A percentile compares a stretch with the other conserved stretches of the same genome.
Evolutionary conservation across 2,329 filamentous ascomycete genomes (phyloP).

Genomic region (Daldinia sp.): DNA sequence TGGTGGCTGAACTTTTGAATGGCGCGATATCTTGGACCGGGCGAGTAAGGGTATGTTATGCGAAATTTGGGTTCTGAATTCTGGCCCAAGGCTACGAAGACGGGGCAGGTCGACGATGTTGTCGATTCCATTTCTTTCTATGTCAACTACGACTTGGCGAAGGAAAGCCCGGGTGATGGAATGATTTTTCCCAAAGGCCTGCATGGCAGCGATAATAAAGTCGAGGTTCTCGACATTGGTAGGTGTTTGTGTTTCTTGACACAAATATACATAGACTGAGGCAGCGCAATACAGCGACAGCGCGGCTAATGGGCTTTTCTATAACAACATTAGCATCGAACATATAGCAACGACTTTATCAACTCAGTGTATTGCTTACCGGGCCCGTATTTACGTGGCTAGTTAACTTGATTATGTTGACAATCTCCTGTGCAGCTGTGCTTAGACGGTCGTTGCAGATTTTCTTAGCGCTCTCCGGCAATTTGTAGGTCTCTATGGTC

Average conservation of each 20-base stretch:
- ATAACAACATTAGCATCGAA: constrained; percentile 20
- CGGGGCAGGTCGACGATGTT: constrained; percentile 49
- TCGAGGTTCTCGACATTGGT: constrained; percentile 64
- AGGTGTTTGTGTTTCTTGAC: constrained; percentile 64
- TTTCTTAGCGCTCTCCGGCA: constrained; percentile 70
- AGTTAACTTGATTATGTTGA: constrained; percentile 81
- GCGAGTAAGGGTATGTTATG: constrained; percentile 59
- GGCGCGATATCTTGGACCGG: constrained; percentile 53
- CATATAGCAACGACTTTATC: neutral
- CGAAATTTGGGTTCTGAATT: constrained; percentile 40
- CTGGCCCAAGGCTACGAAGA: constrained; percentile 47
- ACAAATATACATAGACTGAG: constrained; percentile 79
- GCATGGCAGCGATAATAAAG: constrained; percentile 81
- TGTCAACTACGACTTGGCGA: constrained; percentile 84
- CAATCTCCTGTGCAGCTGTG: constrained; percentile 84
- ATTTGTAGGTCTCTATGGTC: constrained; percentile 76
- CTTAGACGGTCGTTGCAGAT: constrained; percentile 77
- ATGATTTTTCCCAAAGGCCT: constrained; percentile 76
- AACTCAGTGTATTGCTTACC: constrained; percentile 57
- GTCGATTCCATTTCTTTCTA: constrained; percentile 63
- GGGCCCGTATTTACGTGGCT: constrained; percentile 72
- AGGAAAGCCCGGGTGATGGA: constrained; percentile 83
- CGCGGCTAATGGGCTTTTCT: constrained; percentile 81
- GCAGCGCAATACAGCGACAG: constrained; percentile 87
- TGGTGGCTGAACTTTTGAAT: constrained; percentile 52